Evolutionary conservation across 345 rosid genomes (phyloP), one percentile per base, ranked within the genome.

Genomic region (Turritis glabra): DNA sequence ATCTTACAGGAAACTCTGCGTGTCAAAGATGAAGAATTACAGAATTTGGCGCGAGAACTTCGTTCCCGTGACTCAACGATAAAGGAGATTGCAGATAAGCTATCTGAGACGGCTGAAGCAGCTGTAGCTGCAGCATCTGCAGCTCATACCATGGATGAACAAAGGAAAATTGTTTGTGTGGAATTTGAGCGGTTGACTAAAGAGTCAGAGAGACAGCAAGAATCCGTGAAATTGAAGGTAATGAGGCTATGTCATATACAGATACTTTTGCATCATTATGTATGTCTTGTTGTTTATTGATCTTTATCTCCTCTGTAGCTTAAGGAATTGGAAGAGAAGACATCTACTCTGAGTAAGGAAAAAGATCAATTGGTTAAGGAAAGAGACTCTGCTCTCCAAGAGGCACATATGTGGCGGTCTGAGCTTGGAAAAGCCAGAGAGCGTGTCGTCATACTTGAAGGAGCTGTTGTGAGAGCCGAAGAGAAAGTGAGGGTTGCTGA

Each of bases 351-450:
- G 57, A 81, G 74, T 65, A 88, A 80, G 75, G 98, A 96, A 82
- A 92, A 86, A 81, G 92, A 92, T 44, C 90, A 87, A 40, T 48
- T 90, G 69, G 73, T 88, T 18, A 89, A 80, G 83, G 94, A 96
- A 81, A 90, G 90, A 81, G 97, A 96, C 67, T 79, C 96, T 43
- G 93, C 97, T 19, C 26, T 88, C 75, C 87, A 88, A 77, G 98
- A 96, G 78, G 97, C 97, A 61, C 91, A 90, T 71, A 70, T 96
- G 79, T 96, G 99, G 99, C 96, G 99, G 69, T 81, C 91, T 57
- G 96, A 96, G 86, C 92, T 96, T 77, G 97, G 82, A 63, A 96
- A 92, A 87, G 98, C 99, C 72, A 87, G 96, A 81, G 99, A 96
- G 59, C 93, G 82, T 77, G 96, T 71, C 23, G 93, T 92, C 43